Evolutionary conservation across 176 grass and related monocot genomes (phyloP), one percentile per base, ranked within the genome.

Genomic region (Avena sativa): DNA sequence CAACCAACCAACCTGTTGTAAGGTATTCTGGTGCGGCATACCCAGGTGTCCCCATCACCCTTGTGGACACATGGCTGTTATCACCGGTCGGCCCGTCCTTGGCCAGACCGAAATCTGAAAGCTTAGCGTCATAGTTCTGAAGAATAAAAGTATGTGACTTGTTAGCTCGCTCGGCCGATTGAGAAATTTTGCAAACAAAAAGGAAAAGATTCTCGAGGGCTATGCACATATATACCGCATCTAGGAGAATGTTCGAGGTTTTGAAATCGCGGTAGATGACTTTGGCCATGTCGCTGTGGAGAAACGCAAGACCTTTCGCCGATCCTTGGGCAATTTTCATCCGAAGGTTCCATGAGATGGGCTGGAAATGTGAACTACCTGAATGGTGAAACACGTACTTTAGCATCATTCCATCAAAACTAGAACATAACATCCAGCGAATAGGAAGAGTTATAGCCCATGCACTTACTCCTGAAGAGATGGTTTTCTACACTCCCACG

Each of bases 401-500:
- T 46, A 46, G 6, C 55, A 57, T 57, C 55, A 57, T 57, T 57
- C 55, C 16, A 19, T 57, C 55, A 57, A 55, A 46, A 46, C 44
- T 46, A 6, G 6, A 46, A 46, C 5, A 46, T 46, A 46, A 25
- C 25, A 25, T 8, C 44, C 44, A 46, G 44, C 44, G 7, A 46
- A 46, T 46, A 46, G 44, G 44, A 46, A 46, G 8, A 46, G 44
- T 46, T 8, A 46, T 1, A 46, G 5, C 6, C 44, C 8, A 46
- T 5, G 44, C 44, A 46, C 44, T 46, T 8, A 46, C 44, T 46
- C 44, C 44, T 46, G 8, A 46, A 46, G 44, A 46, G 44, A 9
- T 46, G 44, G 8, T 46, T 46, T 6, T 46, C 44, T 46, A 97
- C 86, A 83, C 95, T 97, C 74, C 95, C 92, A 38, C 95, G 81